Conservation (phyloP, 1,284 basidiomycete species). For the Malassezia vespertilionis region DNA sequence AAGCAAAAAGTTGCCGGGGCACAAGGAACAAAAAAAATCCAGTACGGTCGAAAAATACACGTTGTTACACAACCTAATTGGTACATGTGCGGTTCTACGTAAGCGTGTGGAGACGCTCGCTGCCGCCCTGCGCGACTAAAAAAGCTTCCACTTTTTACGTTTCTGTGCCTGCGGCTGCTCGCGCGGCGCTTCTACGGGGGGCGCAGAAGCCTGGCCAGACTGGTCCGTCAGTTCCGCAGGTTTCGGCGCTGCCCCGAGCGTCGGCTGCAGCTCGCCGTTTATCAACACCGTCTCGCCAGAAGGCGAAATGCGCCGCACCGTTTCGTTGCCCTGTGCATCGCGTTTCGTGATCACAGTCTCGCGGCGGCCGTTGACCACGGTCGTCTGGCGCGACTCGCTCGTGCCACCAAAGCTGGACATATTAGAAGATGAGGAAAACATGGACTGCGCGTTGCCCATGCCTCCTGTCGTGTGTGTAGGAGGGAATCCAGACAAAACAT, state of each 20-base stretch:
- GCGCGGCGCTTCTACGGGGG: neutral
- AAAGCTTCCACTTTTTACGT: constrained; percentile 17
- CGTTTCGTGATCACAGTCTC: constrained; percentile 33
- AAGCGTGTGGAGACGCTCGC: too few relatives aligned
- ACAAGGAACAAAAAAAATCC: constrained; percentile 2
- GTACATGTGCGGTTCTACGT: too few relatives aligned
- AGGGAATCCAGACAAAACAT: constrained; percentile 6
- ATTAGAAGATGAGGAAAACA: constrained; percentile 3
- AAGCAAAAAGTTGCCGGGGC: neutral
- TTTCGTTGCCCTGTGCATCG: constrained; percentile 30
- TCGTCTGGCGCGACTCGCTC: constrained; percentile 25
- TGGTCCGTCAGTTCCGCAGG: neutral
- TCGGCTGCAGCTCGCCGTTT: constrained; percentile 28
- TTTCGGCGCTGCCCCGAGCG: constrained; percentile 11
- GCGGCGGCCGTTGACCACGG: constrained; percentile 30
- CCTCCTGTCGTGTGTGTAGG: constrained; percentile 11
- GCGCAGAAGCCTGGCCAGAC: neutral
- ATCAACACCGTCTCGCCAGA: constrained; percentile 31
- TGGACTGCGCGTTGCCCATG: neutral
- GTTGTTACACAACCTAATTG: too few relatives aligned
- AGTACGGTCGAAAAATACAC: too few relatives aligned
- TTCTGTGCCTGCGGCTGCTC: neutral
- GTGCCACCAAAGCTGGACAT: constrained; percentile 10
- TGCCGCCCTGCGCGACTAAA: constrained; percentile 6
- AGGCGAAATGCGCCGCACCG: constrained; percentile 28